phyloP scores from a whole-genome alignment of 2,329 filamentous ascomycete species.

The Aspergillus fischeri region DNA sequence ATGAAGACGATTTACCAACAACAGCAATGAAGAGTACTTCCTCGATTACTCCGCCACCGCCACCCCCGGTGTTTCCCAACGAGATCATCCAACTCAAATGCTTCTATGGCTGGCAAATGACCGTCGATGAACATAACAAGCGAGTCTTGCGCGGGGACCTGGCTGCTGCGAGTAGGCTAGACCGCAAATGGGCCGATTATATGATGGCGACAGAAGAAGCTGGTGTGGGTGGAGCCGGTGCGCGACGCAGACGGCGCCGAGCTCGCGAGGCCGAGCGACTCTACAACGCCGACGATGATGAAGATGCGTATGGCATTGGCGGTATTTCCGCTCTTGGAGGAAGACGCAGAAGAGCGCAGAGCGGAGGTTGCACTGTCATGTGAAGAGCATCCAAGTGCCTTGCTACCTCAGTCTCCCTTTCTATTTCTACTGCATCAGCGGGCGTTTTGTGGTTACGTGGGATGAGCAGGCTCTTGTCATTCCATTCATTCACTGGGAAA shows the following conservation, averaged over 20 bases:
- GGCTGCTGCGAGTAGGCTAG: constrained; percentile 68
- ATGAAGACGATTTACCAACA: constrained; percentile 12
- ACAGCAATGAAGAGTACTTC: constrained; percentile 18
- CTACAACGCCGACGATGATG: constrained; percentile 77
- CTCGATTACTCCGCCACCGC: constrained; percentile 23
- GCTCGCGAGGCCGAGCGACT: constrained; percentile 76
- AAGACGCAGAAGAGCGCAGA: constrained; percentile 60
- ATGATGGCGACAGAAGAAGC: constrained; percentile 91
- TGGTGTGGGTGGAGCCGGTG: constrained; percentile 56
- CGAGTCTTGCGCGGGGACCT: constrained; percentile 75
- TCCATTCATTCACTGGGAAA: not conserved
- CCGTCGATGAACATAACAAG: constrained; percentile 88
- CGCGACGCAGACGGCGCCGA: constrained; percentile 67
- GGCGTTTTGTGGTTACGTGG: not conserved
- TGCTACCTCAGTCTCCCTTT: not conserved
- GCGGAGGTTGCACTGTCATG: constrained; percentile 62
- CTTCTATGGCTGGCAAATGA: constrained; percentile 93
- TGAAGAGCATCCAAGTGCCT: constrained; percentile 35
- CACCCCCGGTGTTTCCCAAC: constrained; percentile 54
- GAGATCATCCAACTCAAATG: constrained; percentile 86
- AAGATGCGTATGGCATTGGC: constrained; percentile 40
- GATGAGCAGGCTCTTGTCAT: not conserved
- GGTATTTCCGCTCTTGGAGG: constrained; percentile 39
- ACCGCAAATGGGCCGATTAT: constrained; percentile 87
- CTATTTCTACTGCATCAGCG: not conserved